Conservation (phyloP, 2,329 filamentous ascomycete genomes). For the Sporothrix brasiliensis region DNA sequence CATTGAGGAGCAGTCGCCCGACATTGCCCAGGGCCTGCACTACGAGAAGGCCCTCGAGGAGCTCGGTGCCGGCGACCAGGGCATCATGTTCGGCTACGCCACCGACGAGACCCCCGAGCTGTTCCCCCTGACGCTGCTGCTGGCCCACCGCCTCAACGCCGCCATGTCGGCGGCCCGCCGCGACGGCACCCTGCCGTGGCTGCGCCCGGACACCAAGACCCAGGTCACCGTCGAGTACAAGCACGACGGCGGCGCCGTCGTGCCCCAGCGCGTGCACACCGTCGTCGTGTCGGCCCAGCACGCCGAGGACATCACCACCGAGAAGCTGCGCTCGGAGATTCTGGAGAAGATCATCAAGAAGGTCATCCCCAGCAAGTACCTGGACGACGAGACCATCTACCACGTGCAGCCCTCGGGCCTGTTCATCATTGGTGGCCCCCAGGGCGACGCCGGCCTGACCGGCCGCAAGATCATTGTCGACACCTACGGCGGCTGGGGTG, state of each 20-base stretch:
- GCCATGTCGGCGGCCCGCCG: slow-evolving; percentile 90
- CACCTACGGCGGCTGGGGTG: slow-evolving; percentile 99
- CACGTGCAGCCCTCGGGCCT: slow-evolving; percentile 98
- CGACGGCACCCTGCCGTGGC: slow-evolving; percentile 86
- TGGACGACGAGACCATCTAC: slow-evolving; percentile 92
- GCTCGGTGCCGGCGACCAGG: slow-evolving; percentile 98
- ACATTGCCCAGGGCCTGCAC: slow-evolving; percentile 98
- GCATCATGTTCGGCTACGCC: slow-evolving; percentile 99
- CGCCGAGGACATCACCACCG: slow-evolving; percentile 82
- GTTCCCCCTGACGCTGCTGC: slow-evolving; percentile 88
- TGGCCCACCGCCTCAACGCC: slow-evolving; percentile 96
- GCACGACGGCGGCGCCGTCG: slow-evolving; percentile 90
- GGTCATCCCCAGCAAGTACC: slow-evolving; percentile 88
- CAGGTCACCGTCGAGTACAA: slow-evolving; percentile 99
- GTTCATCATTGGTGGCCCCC: slow-evolving; percentile 98
- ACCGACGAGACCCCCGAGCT: slow-evolving; percentile 98
- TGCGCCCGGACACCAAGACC: slow-evolving; percentile 98
- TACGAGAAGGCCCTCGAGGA: slow-evolving; percentile 97
- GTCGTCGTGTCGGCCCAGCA: slow-evolving; percentile 97
- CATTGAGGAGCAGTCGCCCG: slow-evolving; percentile 98
- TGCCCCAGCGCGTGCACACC: slow-evolving; percentile 91
- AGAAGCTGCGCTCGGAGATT: slow-evolving; percentile 91
- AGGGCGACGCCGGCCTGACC: slow-evolving; percentile 97
- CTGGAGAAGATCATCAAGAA: slow-evolving; percentile 96
- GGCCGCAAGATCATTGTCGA: slow-evolving; percentile 99